Evolutionary conservation across 1,284 basidiomycete genomes (phyloP).

Genomic region (Heterobasidion annosum): DNA sequence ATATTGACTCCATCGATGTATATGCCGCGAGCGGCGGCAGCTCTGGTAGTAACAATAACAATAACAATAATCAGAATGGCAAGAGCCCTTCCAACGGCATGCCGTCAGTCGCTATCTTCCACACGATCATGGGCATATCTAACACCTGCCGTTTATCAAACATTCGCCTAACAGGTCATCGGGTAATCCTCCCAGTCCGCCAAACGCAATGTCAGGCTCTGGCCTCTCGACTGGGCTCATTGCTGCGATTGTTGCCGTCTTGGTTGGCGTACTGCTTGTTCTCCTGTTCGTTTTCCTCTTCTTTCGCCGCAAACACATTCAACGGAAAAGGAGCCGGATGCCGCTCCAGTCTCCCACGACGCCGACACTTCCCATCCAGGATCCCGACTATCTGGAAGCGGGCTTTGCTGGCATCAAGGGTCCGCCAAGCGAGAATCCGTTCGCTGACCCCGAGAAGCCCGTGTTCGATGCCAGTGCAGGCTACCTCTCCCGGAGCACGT

Average conservation of each 20-base stretch:
- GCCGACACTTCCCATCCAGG: conserved; percentile 25
- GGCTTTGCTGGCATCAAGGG: conserved; percentile 11
- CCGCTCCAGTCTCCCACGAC: conserved; percentile 5
- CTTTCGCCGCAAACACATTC: conserved; percentile 12
- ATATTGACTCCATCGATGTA: conserved; percentile 34
- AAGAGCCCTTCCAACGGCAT: not conserved
- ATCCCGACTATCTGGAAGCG: conserved; percentile 19
- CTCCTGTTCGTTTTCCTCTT: conserved; percentile 21
- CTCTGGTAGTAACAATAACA: not conserved
- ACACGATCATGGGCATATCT: too few species aligned
- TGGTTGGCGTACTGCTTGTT: conserved; percentile 18
- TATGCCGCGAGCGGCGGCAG: conserved; percentile 17
- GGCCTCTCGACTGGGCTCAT: not conserved
- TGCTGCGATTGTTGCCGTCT: not conserved
- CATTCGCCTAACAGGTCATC: too few species aligned
- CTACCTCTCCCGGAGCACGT: not conserved
- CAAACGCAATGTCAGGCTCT: too few species aligned
- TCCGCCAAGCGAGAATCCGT: not conserved
- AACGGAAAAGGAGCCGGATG: conserved; percentile 2
- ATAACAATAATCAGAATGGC: not conserved
- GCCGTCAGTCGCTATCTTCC: not conserved
- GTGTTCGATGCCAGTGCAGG: not conserved
- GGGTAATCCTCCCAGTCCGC: not conserved
- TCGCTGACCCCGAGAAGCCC: conserved; percentile 1
- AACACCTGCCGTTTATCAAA: too few species aligned